Base-by-base conservation (phyloP, 345 rosid genomes). In the Psidium friedrichsthalianum region DNA sequence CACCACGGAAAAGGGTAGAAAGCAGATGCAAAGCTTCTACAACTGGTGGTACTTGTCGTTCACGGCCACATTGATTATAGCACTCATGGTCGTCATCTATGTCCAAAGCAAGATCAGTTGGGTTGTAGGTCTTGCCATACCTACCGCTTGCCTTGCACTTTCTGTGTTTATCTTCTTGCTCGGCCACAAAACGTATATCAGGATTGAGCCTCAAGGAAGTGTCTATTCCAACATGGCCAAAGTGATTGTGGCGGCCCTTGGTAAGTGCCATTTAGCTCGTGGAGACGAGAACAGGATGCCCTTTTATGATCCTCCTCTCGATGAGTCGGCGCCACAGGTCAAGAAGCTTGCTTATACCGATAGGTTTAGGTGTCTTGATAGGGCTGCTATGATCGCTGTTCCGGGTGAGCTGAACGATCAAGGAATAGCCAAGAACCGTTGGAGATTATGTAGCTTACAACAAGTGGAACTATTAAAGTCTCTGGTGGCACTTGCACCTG, bases 11-110 rank as follows among this genome's bases (percentile, higher is more conserved):
- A 92, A 90, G 53, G 95, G 94, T 56, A 88, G 86, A 76, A 76
- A 89, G 36, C 91, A 90, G 36, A 86, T 94, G 6, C 92, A 90
- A 82, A 93, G 93, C 85, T 94, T 93, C 90, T 93, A 91, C 90
- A 94, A 92, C 78, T 93, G 96, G 97, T 94, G 95, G 95, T 94
- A 94, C 87, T 90, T 93, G 86, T 88, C 91, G 15, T 94, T 94
- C 86, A 92, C 93, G 7, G 86, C 91, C 40, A 90, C 95, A 11
- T 90, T 92, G 2, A 24, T 91, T 21, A 56, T 93, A n/a, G 93
- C 95, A 51, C 93, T 93, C 25, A 91, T 94, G 14, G 87, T 3
- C 0, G 93, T 94, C 21, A 92, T 93, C 86, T 94, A 93, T 81
- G 82, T 93, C 61, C 96, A 93, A 90, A 92, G 91, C 24, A 90